Conservation (phyloP, 345 rosid genomes). For the Gossypium stocksii region DNA sequence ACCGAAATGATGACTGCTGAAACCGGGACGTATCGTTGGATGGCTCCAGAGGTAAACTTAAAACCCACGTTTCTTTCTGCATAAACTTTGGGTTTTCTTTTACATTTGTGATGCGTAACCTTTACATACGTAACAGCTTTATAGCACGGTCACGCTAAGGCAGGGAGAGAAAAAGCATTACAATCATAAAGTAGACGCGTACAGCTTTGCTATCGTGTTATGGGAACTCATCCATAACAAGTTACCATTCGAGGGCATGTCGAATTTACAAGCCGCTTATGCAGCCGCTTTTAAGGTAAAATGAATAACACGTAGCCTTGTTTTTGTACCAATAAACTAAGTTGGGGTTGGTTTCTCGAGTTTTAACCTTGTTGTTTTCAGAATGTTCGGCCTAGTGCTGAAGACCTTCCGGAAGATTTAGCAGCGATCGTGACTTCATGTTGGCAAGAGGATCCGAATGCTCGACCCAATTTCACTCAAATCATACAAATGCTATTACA, state of each 20-base stretch:
- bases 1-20: constrained; percentile 99
- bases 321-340: not conserved
- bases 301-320: not conserved
- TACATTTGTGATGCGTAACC: not conserved
- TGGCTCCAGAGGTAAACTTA: constrained; percentile 89
- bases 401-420: constrained; percentile 71
- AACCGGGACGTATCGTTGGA: constrained; percentile 98
- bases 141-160: constrained; percentile 92
- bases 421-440: constrained; percentile 79
- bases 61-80: not conserved
- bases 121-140: constrained; percentile 49
- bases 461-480: constrained; percentile 76
- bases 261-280: constrained; percentile 97
- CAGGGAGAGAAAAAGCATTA: constrained; percentile 98
- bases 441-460: constrained; percentile 95
- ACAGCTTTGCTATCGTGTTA: constrained; percentile 94
- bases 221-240: constrained; percentile 97
- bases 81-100: constrained; percentile 5
- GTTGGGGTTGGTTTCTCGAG: not conserved
- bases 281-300: constrained; percentile 97
- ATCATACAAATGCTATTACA: constrained; percentile 82
- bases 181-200: constrained; percentile 90
- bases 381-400: constrained; percentile 92
- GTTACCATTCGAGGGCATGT: constrained; percentile 99
- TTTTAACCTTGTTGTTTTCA: constrained; percentile 24